Conservation (phyloP, 768 basidiomycete species). For the Rhodocollybia butyracea region DNA sequence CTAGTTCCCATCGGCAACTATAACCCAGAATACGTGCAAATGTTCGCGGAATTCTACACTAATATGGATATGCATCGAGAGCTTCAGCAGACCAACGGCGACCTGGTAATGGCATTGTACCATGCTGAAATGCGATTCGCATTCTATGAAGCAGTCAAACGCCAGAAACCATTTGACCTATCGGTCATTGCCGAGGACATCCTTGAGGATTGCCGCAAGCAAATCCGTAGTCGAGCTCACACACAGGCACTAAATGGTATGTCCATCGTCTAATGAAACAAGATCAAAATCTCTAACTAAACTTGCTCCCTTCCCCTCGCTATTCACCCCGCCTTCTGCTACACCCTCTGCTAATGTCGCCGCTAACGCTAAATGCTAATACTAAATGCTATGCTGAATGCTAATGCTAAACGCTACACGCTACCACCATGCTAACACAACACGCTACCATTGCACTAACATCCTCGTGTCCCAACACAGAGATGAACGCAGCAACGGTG, state of each 20-base stretch:
- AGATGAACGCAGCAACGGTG: too few relatives aligned
- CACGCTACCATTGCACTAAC: too few relatives aligned
- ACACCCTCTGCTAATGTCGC: not conserved
- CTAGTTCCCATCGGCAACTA: not conserved
- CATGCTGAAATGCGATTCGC: not conserved
- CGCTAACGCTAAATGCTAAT: not conserved
- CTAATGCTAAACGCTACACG: too few relatives aligned
- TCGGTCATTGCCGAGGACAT: not conserved
- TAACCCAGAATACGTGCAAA: not conserved
- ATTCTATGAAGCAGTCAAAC: not conserved
- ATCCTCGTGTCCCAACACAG: too few relatives aligned
- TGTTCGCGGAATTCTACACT: conserved; percentile 2
- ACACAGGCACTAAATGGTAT: not conserved
- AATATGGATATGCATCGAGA: conserved; percentile 6
- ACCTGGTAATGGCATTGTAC: not conserved
- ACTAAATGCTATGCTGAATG: not conserved
- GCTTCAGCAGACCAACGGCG: not conserved
- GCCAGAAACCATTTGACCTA: not conserved
- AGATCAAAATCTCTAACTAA: not conserved
- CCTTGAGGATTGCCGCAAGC: not conserved
- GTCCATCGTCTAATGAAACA: too few relatives aligned
- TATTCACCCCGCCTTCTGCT: too few relatives aligned
- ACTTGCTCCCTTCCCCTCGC: too few relatives aligned
- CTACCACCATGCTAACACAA: too few relatives aligned
- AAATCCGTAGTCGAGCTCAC: not conserved